Base-by-base conservation (phyloP, 768 basidiomycete genomes). In the Megacollybia marginata region DNA sequence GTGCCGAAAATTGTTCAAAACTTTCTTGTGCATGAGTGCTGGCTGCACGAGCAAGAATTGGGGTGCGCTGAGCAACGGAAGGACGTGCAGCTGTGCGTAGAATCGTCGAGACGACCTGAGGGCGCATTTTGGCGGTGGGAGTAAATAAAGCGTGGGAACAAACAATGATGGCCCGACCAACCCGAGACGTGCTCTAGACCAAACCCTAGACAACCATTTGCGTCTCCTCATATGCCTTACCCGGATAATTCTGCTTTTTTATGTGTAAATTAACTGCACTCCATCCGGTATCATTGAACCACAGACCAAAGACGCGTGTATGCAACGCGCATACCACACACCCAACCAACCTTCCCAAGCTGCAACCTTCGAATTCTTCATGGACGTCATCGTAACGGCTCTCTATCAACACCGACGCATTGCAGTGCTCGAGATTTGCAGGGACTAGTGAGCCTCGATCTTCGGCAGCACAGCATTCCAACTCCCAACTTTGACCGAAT, bases 1-100 rank as follows among this genome's bases (percentile, higher is more conserved):
- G 91, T 53, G 84, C 79, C 60, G 89, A 91, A 76, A 98, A 97
- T 42, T 87, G 79, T 66, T 96, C 94, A 69, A 92, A 97, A 15
- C 88, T 79, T 73, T 97, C 94, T 67, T 92, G 85, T 54, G 83
- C 80, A 69, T 92, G 91, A 36, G 76, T 79, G 62, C 65, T 67
- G 54, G 75, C 64, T 15, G 60, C 55, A 59, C 83, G 80, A 54
- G 72, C 61, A 59, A 79, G 65, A 49, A 69, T 56, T 42, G 76
- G 72, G 20, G 65, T 59, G 53, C 60, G 55, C 48, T 67, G 62
- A 49, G 64, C 55, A 52, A 70, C 45, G 31, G 72, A 57, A 48
- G 83, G 78, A 55, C 82, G 78, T 47, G 78, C 73, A 40, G 72
- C 68, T 48, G 71, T 69, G 57, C 85, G 84, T 69, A 65, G 76